Conservation (phyloP, 2,329 filamentous ascomycete genomes). For the Talaromyces sp. region DNA sequence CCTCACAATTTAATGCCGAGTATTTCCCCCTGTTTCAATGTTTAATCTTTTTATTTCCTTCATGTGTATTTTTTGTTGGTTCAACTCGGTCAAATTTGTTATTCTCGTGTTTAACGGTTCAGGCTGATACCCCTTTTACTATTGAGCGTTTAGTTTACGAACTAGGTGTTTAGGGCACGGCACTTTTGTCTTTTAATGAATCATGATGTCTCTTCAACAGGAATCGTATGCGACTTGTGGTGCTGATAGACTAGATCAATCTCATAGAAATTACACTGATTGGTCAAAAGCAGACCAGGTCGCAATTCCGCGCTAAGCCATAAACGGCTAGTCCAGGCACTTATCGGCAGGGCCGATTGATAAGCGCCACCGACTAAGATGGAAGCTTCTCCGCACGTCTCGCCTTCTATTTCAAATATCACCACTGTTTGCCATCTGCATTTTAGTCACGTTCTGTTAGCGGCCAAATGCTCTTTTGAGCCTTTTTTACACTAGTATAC, state of each 20-base stretch:
- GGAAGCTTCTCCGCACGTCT: slow-evolving; percentile 19
- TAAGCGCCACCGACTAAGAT: slow-evolving; percentile 12
- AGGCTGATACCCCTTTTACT: slow-evolving; percentile 8
- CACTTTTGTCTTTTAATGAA: not conserved
- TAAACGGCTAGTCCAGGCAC: not conserved
- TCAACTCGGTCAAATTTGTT: not conserved
- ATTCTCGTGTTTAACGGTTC: slow-evolving; percentile 3
- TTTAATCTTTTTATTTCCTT: not conserved
- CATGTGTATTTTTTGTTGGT: not conserved
- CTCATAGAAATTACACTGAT: not conserved
- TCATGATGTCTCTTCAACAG: not conserved
- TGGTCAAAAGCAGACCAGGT: not conserved
- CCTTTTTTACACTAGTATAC: not conserved
- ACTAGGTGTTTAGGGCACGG: not conserved
- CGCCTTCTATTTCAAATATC: slow-evolving; percentile 1
- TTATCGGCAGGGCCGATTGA: slow-evolving; percentile 13
- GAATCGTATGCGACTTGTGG: not conserved
- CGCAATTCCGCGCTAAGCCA: not conserved
- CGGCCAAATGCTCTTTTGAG: not conserved
- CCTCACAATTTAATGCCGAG: not conserved
- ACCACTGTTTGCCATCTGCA: not conserved
- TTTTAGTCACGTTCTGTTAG: not conserved
- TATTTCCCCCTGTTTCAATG: not conserved
- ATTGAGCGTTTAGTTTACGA: not conserved
- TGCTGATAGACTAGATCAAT: not conserved